A percentile compares a stretch with the other conserved stretches of the same genome.
phyloP scores from a whole-genome alignment of 495 filamentous ascomycete species.

The Hypoxylon fuscum region DNA sequence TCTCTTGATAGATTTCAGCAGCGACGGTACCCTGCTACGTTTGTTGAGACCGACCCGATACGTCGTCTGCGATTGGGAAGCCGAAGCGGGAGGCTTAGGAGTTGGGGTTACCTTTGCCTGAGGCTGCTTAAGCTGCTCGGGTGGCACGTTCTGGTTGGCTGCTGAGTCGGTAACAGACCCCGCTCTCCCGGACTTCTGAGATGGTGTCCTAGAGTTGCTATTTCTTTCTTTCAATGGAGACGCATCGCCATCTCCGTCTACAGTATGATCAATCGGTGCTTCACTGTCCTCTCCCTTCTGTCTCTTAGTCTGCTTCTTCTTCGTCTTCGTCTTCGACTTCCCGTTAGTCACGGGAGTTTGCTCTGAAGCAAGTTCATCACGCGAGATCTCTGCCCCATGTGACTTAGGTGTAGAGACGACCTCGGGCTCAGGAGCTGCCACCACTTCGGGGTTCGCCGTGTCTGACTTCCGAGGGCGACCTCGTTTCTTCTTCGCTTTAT shows the following conservation, averaged over 20 bases:
- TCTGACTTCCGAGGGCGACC: slow-evolving; percentile 41
- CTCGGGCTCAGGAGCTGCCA: slow-evolving; percentile 11
- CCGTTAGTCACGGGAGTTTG: neutral
- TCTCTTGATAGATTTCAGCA: slow-evolving; percentile 71
- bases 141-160: slow-evolving; percentile 10
- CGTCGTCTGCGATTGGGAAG: slow-evolving; percentile 55
- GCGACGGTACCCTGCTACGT: slow-evolving; percentile 68
- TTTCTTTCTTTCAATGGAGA: slow-evolving; percentile 30
- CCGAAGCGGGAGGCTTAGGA: slow-evolving; percentile 2
- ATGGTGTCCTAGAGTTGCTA: slow-evolving; percentile 27
- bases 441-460: slow-evolving; percentile 16
- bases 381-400: neutral
- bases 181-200: slow-evolving; percentile 12
- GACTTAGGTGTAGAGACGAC: neutral
- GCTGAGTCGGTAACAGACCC: slow-evolving; percentile 8
- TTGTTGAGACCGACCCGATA: slow-evolving; percentile 76
- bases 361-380: neutral
- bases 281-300: slow-evolving; percentile 7
- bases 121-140: slow-evolving; percentile 9
- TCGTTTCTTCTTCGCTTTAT: slow-evolving; percentile 41
- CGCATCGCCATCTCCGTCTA: slow-evolving; percentile 8
- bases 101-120: slow-evolving; percentile 21
- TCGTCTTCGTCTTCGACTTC: slow-evolving; percentile 11
- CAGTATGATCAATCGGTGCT: neutral
- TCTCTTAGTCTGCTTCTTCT: slow-evolving; percentile 6